Evolutionary conservation across 140 eudicot species (phyloP).

Genomic region (Senecio squalidus): DNA sequence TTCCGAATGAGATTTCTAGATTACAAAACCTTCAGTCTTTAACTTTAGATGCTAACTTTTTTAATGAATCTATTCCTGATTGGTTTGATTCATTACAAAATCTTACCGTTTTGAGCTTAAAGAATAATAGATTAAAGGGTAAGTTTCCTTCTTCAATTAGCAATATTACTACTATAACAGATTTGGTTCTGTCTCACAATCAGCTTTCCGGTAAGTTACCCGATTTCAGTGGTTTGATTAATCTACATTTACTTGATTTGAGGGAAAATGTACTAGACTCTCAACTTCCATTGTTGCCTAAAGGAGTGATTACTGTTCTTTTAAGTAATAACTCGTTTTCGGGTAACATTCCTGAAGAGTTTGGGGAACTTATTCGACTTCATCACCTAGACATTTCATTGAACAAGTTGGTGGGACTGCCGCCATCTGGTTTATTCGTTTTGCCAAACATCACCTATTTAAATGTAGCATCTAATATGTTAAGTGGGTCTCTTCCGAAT

Average conservation of each 20-base stretch:
- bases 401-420: slow-evolving; percentile 51
- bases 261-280: slow-evolving; percentile 65
- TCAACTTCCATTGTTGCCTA: slow-evolving; percentile 56
- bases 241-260: slow-evolving; percentile 67
- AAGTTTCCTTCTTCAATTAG: slow-evolving; percentile 52
- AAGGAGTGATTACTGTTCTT: slow-evolving; percentile 52
- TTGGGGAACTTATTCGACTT: slow-evolving; percentile 38
- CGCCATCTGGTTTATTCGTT: slow-evolving; percentile 49
- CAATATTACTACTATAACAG: slow-evolving; percentile 38
- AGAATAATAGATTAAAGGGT: slow-evolving; percentile 72
- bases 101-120: slow-evolving; percentile 68
- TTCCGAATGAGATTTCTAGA: slow-evolving; percentile 62
- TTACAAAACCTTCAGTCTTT: slow-evolving; percentile 61
- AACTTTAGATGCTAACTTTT: slow-evolving; percentile 64
- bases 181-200: slow-evolving; percentile 53
- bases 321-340: slow-evolving; percentile 68
- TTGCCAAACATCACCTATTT: slow-evolving; percentile 69
- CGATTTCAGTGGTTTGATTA: slow-evolving; percentile 46
- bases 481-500: slow-evolving; percentile 66
- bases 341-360: slow-evolving; percentile 52
- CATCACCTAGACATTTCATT: slow-evolving; percentile 73
- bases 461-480: slow-evolving; percentile 66
- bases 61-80: slow-evolving; percentile 74
- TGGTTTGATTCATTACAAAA: slow-evolving; percentile 61
- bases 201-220: slow-evolving; percentile 67